Evolutionary conservation across 2,329 filamentous ascomycete genomes (phyloP).

Genomic region (Eutypa lata): DNA sequence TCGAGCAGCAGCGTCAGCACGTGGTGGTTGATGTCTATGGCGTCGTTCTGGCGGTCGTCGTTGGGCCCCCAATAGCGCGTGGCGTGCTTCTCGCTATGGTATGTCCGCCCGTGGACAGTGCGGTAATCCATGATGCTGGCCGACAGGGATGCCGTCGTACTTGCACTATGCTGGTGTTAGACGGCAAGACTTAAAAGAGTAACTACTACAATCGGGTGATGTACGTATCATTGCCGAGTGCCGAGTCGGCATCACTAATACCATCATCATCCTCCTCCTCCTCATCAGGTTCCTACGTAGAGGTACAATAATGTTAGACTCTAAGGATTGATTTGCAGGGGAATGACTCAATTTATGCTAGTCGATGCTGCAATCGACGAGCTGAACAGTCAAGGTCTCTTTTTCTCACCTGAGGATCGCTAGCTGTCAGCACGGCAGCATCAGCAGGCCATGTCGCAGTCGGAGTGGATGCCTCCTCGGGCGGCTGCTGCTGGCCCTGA

Average conservation of each 20-base stretch:
- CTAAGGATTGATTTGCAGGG: not conserved
- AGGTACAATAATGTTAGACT: not conserved
- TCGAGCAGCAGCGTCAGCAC: not conserved
- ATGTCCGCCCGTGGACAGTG: not conserved
- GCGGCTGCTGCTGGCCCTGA: no score
- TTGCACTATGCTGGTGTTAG: not conserved
- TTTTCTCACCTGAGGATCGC: not conserved
- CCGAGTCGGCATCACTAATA: conserved; percentile 1
- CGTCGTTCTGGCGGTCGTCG: not conserved
- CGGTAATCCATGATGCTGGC: conserved; percentile 3
- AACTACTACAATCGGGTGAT: no score
- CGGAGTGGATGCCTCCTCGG: not conserved
- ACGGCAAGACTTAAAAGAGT: not conserved
- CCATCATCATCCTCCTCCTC: not conserved
- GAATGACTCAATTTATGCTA: no score
- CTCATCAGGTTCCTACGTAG: not conserved
- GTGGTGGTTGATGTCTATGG: conserved; percentile 1
- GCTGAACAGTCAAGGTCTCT: not conserved
- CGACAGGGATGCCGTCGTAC: conserved; percentile 1
- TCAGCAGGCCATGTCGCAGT: not conserved
- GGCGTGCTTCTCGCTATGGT: conserved; percentile 1
- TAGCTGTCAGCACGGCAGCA: not conserved
- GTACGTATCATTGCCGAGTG: conserved; percentile 1
- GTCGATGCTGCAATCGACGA: no score
- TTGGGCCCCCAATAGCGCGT: conserved; percentile 2